Evolutionary conservation across 352 stramenopile species (phyloP).

Genomic region (Phytopythium delawarense): DNA sequence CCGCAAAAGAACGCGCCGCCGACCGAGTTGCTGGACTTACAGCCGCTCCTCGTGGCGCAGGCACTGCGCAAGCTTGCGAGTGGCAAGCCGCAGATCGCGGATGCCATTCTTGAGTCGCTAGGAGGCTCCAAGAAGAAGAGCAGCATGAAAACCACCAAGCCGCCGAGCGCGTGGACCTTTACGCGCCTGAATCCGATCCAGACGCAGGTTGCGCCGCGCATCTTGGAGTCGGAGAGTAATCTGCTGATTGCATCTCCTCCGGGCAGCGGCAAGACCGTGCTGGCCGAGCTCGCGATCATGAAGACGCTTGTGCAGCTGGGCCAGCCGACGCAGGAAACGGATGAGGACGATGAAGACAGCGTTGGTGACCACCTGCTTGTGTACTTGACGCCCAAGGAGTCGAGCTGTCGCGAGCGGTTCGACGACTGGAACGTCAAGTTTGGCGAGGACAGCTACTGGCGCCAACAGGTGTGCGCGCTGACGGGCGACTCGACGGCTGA

Average conservation of each 20-base stretch:
- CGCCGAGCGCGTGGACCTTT: conserved; percentile 68
- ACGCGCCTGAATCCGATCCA: conserved; percentile 98
- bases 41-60: conserved; percentile 93
- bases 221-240: conserved; percentile 95
- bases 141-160: conserved; percentile 28
- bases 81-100: conserved; percentile 57
- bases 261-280: conserved; percentile 93
- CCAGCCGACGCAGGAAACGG: conserved; percentile 51
- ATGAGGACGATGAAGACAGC: conserved; percentile 9
- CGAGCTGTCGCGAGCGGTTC: conserved; percentile 58
- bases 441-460: conserved; percentile 71
- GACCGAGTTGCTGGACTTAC: conserved; percentile 97
- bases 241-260: conserved; percentile 94
- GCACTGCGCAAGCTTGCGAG: conserved; percentile 64
- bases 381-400: conserved; percentile 92
- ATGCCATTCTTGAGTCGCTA: conserved; percentile 45
- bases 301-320: conserved; percentile 77
- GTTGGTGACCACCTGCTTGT: conserved; percentile 85
- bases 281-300: conserved; percentile 96
- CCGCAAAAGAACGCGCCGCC: conserved; percentile 97
- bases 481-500: conserved; percentile 94
- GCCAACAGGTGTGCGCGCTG: conserved; percentile 87
- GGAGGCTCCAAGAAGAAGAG: conserved; percentile 7
- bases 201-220: conserved; percentile 95
- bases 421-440: conserved; percentile 87